Evolutionary conservation across 2,329 filamentous ascomycete genomes (phyloP).

Genomic region (Podosphaera fusca): DNA sequence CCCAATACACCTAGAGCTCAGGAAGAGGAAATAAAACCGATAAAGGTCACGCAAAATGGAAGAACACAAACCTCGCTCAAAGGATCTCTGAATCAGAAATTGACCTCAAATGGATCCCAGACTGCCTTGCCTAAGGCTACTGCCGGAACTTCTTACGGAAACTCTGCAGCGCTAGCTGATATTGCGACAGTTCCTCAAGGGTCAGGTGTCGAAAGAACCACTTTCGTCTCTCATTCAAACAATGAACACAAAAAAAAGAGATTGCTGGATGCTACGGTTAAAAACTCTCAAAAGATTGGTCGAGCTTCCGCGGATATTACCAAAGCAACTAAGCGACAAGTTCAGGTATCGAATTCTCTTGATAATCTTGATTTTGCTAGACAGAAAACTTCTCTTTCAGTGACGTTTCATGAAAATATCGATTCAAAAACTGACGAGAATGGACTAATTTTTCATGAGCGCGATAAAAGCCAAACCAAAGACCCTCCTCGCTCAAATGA

Average conservation of each 20-base stretch:
- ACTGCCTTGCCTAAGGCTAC: constrained; percentile 11
- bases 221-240: constrained; percentile 1
- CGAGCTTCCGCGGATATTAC: constrained; percentile 15
- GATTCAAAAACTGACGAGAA: constrained; percentile 18
- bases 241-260: neutral
- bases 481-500: constrained; percentile 16
- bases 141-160: constrained; percentile 8
- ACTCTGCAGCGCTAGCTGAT: constrained; percentile 9
- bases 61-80: constrained; percentile 3
- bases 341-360: constrained; percentile 8
- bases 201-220: constrained; percentile 2
- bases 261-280: neutral
- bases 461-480: constrained; percentile 14
- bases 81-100: constrained; percentile 8
- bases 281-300: constrained; percentile 10
- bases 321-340: constrained; percentile 11
- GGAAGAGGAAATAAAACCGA: constrained; percentile 6
- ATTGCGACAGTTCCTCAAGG: constrained; percentile 6
- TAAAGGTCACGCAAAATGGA: constrained; percentile 4
- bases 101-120: constrained; percentile 15
- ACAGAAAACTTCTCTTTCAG: constrained; percentile 23
- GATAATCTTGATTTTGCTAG: constrained; percentile 11
- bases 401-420: constrained; percentile 25
- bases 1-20: constrained; percentile 9
- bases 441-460: neutral